These are phyloP conservation scores for Lecanicillium sp. DNA, from an alignment of 2,329 filamentous ascomycete species.

Conservation along the genomic window DNA sequence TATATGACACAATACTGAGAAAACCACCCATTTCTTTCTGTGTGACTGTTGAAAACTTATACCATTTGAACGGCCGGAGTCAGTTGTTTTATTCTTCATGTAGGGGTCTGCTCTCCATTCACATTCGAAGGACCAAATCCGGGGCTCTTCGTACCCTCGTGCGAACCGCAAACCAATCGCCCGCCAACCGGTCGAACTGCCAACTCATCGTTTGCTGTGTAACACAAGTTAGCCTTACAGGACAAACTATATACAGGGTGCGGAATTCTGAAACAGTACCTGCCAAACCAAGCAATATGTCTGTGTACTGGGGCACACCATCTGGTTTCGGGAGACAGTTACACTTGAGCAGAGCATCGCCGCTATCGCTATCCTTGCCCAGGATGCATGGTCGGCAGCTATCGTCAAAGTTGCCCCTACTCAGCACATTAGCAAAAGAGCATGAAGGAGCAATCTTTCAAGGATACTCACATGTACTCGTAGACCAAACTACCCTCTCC, in stretches of 20 bases:
- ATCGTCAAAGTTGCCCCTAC: conserved; percentile 15
- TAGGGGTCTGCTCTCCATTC: too few species aligned
- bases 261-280: conserved; percentile 1
- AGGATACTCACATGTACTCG: conserved; percentile 11
- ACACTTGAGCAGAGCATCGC: conserved; percentile 12
- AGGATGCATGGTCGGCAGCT: conserved; percentile 15
- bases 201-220: conserved; percentile 8
- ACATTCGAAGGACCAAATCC: neutral
- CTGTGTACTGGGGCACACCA: conserved; percentile 7
- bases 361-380: neutral
- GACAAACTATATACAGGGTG: neutral
- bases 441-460: neutral
- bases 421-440: neutral
- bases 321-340: conserved; percentile 11
- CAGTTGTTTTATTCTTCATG: too few species aligned
- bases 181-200: conserved; percentile 12
- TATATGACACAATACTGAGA: too few species aligned
- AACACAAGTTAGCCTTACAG: neutral
- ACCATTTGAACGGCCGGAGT: too few species aligned
- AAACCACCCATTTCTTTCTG: too few species aligned
- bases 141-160: conserved; percentile 12
- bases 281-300: conserved; percentile 12
- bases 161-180: conserved; percentile 13
- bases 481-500: conserved; percentile 10
- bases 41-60: too few species aligned